These are phyloP conservation scores for Mycena floridula DNA, from an alignment of 768 basidiomycete genomes.

Conservation along the genomic window DNA sequence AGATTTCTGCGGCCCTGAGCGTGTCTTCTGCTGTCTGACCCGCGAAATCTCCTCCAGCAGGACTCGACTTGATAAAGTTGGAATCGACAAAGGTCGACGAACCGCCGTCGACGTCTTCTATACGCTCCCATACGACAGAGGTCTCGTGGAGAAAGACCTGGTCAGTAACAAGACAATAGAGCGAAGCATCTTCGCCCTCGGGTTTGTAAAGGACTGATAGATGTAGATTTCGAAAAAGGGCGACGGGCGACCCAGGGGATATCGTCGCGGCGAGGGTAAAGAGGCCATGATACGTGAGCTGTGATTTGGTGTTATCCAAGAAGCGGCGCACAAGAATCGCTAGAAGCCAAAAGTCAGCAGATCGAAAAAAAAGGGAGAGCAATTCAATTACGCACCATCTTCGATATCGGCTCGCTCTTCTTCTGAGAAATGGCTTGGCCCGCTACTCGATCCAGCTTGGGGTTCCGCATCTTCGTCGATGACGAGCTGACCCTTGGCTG, in stretches of 20 bases:
- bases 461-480: slow-evolving; percentile 23
- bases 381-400: slow-evolving; percentile 46
- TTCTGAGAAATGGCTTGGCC: slow-evolving; percentile 31
- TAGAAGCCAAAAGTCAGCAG: slow-evolving; percentile 18
- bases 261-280: slow-evolving; percentile 73
- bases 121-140: slow-evolving; percentile 83
- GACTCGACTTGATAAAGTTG: slow-evolving; percentile 53
- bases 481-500: slow-evolving; percentile 59
- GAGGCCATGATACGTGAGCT: slow-evolving; percentile 84
- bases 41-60: slow-evolving; percentile 77
- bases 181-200: slow-evolving; percentile 29
- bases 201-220: slow-evolving; percentile 80
- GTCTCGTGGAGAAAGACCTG: slow-evolving; percentile 72
- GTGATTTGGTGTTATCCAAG: slow-evolving; percentile 67
- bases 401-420: slow-evolving; percentile 60
- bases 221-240: slow-evolving; percentile 88
- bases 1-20: slow-evolving; percentile 41
- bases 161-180: slow-evolving; percentile 86
- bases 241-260: slow-evolving; percentile 49
- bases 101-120: slow-evolving; percentile 83
- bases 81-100: slow-evolving; percentile 76
- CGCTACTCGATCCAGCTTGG: slow-evolving; percentile 17
- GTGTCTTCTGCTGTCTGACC: slow-evolving; percentile 64
- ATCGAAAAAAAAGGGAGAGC: no score
- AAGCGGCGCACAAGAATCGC: slow-evolving; percentile 65